Percentiles rank a stretch among this genome's conserved stretches.
phyloP scores from a whole-genome alignment of 2,329 filamentous ascomycete genomes.

The Phyllosticta paracitricarpa region DNA sequence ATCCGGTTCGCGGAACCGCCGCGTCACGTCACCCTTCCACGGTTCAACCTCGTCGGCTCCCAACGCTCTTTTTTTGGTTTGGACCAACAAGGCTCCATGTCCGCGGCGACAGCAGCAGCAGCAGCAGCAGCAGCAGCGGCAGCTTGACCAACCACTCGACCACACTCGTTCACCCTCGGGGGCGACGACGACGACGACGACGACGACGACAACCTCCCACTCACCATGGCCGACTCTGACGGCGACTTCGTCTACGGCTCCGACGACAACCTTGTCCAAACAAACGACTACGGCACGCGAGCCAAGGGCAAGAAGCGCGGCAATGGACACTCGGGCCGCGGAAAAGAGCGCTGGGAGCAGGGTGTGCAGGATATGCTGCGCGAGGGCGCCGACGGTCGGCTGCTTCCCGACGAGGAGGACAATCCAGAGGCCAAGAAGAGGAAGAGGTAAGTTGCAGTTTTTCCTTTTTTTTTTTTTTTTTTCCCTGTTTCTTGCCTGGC shows the following conservation, averaged over 20 bases:
- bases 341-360: slow-evolving; percentile 6
- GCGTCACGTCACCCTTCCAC: background rate
- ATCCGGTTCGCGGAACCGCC: background rate
- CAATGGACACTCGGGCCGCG: slow-evolving; percentile 1
- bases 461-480: too few relatives aligned
- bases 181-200: too few relatives aligned
- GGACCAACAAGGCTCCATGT: background rate
- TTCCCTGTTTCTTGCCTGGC: background rate
- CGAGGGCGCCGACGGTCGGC: slow-evolving; percentile 51
- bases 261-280: slow-evolving; percentile 42
- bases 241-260: slow-evolving; percentile 57
- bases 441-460: slow-evolving; percentile 42
- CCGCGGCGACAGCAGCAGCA: too few relatives aligned
- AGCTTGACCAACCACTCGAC: background rate
- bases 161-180: background rate
- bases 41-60: background rate
- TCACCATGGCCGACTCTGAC: slow-evolving; percentile 60
- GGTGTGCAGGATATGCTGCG: slow-evolving; percentile 15
- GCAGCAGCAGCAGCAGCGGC: too few relatives aligned
- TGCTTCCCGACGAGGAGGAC: slow-evolving; percentile 61
- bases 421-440: slow-evolving; percentile 75
- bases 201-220: background rate
- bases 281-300: slow-evolving; percentile 23
- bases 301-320: slow-evolving; percentile 13
- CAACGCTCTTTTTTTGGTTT: background rate